Conservation (phyloP, 176 grass and related monocot species). For the Thinopyrum elongatum region DNA sequence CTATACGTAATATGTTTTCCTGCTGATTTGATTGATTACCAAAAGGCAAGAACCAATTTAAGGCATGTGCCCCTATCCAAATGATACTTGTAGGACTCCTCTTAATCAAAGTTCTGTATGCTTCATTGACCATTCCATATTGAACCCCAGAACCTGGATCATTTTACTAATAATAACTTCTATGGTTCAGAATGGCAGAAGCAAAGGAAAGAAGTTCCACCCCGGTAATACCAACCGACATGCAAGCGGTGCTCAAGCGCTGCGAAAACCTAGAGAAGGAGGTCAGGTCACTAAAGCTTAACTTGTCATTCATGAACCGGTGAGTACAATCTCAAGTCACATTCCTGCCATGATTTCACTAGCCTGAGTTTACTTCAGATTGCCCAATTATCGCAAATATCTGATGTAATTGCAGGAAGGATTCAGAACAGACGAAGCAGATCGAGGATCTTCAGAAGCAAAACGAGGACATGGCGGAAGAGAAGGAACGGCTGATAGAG, state of each 20-base stretch:
- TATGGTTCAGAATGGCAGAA: conserved; percentile 72
- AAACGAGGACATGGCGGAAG: conserved; percentile 57
- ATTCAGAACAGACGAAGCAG: conserved; percentile 82
- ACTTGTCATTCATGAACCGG: conserved; percentile 80
- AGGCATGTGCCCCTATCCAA: background rate
- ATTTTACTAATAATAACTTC: background rate
- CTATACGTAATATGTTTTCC: background rate
- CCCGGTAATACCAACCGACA: conserved; percentile 59
- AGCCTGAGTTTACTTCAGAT: background rate
- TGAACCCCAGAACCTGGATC: background rate
- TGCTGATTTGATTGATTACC: background rate
- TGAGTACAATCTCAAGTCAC: background rate
- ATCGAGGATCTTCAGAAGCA: conserved; percentile 79
- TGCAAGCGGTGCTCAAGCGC: conserved; percentile 62
- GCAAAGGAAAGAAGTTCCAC: conserved; percentile 68
- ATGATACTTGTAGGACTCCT: background rate
- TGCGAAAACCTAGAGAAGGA: conserved; percentile 76
- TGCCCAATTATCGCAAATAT: background rate
- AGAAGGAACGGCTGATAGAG: conserved; percentile 53
- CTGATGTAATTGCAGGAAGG: conserved; percentile 44
- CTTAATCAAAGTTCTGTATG: background rate
- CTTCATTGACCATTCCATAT: background rate
- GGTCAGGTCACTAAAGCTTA: conserved; percentile 74
- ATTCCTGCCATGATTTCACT: background rate
- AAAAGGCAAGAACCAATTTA: background rate